Evolutionary conservation across 305 asterid genomes (phyloP).

Genomic region (Stenogyne calaminthoides): DNA sequence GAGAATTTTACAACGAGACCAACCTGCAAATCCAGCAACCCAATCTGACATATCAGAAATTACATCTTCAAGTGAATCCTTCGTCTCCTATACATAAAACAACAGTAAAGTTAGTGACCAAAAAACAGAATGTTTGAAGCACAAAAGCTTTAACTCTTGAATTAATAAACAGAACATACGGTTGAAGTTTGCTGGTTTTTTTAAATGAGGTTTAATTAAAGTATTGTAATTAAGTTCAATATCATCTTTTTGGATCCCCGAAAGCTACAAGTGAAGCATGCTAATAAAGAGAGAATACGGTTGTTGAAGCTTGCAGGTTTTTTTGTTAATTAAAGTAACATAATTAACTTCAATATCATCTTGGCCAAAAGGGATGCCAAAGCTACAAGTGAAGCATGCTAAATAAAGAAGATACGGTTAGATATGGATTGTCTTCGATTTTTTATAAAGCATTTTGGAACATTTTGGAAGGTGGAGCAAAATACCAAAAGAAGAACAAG

Average conservation of each 20-base stretch:
- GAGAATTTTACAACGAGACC: slow-evolving; percentile 14
- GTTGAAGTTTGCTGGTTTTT: neutral
- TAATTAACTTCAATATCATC: neutral
- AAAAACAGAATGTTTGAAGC: neutral
- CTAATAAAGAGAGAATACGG: neutral
- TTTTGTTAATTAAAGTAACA: neutral
- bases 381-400: neutral
- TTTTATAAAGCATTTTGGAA: slow-evolving; percentile 1
- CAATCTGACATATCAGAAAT: slow-evolving; percentile 70
- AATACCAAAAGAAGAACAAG: slow-evolving; percentile 11
- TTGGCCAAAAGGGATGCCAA: no score
- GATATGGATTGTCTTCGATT: neutral
- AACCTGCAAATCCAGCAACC: slow-evolving; percentile 86
- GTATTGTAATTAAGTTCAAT: neutral
- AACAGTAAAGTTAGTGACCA: slow-evolving; percentile 15
- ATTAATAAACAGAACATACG: neutral
- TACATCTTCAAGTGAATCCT: slow-evolving; percentile 49
- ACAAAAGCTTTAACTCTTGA: neutral
- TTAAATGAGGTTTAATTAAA: neutral
- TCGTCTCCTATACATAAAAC: slow-evolving; percentile 55
- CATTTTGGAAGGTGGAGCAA: neutral
- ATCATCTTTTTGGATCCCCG: neutral
- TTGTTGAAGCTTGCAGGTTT: neutral
- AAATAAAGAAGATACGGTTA: neutral
- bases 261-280: slow-evolving; percentile 5